A percentile compares a stretch with the other conserved stretches of the same genome.
Conservation (phyloP, 371 early-diverging fungal genomes). For the Coemansia sp. region DNA sequence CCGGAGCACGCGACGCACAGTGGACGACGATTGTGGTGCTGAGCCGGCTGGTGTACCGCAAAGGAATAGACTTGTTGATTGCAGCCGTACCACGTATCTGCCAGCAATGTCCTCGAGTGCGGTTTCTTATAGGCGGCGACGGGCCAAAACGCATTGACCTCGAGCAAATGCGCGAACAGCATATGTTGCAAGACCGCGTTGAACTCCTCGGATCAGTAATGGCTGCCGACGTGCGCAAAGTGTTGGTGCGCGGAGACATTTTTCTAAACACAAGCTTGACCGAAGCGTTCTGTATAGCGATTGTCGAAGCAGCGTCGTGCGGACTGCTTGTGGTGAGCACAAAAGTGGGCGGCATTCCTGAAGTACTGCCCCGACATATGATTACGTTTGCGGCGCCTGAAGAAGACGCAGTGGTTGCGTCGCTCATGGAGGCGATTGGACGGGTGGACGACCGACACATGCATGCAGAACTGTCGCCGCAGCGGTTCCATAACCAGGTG, state of each 20-base stretch:
- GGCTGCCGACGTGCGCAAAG: constrained; percentile 84
- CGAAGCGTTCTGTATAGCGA: constrained; percentile 99
- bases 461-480: constrained; percentile 65
- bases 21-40: constrained; percentile 93
- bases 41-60: constrained; percentile 94
- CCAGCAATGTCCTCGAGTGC: constrained; percentile 72
- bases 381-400: constrained; percentile 93
- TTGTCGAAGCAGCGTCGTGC: constrained; percentile 98
- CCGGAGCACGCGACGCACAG: constrained; percentile 69
- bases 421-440: constrained; percentile 73
- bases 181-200: constrained; percentile 92
- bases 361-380: constrained; percentile 95
- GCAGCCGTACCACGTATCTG: constrained; percentile 95
- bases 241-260: constrained; percentile 93
- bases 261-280: constrained; percentile 99
- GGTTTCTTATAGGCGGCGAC: constrained; percentile 97
- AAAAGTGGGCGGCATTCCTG: constrained; percentile 98
- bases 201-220: constrained; percentile 86
- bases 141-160: constrained; percentile 96
- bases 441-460: constrained; percentile 59
- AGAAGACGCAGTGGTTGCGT: constrained; percentile 79
- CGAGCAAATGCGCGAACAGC: constrained; percentile 96
- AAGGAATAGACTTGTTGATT: constrained; percentile 94
- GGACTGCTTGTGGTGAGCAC: constrained; percentile 97
- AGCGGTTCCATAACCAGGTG: constrained; percentile 76